These are phyloP conservation scores for Pichia deserticola DNA, from an alignment of 805 yeast genomes.

Conservation along the genomic window DNA sequence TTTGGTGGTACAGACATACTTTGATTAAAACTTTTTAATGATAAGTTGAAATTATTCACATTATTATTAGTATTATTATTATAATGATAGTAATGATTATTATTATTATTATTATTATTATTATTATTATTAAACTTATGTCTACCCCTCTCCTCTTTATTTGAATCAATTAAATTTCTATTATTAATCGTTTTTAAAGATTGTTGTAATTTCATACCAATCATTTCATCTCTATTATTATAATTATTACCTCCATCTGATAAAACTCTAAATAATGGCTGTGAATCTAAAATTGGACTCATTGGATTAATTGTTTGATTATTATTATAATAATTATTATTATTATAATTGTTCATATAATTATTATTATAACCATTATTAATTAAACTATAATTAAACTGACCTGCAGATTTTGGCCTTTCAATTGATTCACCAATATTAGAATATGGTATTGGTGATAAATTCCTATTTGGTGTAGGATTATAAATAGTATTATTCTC, in stretches of 20 bases:
- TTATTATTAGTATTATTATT: background rate
- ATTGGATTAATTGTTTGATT: background rate
- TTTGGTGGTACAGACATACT: constrained; percentile 12
- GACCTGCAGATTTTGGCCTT: constrained; percentile 43
- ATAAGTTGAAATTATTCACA: background rate
- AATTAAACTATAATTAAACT: constrained; percentile 15
- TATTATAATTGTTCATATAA: background rate
- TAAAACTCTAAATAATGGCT: constrained; percentile 19
- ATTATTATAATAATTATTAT: background rate
- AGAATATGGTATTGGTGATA: constrained; percentile 7
- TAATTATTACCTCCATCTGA: constrained; percentile 24
- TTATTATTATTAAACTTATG: constrained; percentile 1
- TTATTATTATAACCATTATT: background rate
- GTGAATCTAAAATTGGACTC: constrained; percentile 2
- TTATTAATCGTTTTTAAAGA: constrained; percentile 23
- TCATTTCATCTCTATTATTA: background rate
- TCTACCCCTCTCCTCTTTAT: constrained; percentile 13
- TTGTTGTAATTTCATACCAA: constrained; percentile 21
- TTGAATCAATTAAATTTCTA: constrained; percentile 19
- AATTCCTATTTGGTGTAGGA: constrained; percentile 8
- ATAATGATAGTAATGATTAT: background rate
- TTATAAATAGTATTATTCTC: background rate
- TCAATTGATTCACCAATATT: constrained; percentile 14
- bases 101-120: background rate
- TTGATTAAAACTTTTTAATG: background rate